Evolutionary conservation across 139 green algal genomes (phyloP).

Genomic region (Microglena sp.): DNA sequence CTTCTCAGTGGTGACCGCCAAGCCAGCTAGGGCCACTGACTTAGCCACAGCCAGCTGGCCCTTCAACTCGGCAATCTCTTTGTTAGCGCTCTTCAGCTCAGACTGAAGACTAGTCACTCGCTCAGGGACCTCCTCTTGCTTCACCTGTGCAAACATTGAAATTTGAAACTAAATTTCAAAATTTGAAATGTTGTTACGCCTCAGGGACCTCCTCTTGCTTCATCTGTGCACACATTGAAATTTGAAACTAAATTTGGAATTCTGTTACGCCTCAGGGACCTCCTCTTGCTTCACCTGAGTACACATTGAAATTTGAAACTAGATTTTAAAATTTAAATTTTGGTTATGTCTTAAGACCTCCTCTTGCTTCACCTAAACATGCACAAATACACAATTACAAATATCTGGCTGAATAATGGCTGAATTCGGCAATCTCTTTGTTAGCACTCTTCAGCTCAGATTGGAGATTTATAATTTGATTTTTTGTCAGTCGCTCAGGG

Average conservation of each 20-base stretch:
- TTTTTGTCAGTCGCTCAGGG: slow-evolving; percentile 29
- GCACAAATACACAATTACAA: too few species aligned
- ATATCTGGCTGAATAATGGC: too few species aligned
- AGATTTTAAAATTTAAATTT: too few species aligned
- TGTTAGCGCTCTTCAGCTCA: slow-evolving; percentile 50
- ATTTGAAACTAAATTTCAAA: neutral
- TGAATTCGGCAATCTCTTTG: slow-evolving; percentile 58
- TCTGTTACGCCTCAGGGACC: slow-evolving; percentile 36
- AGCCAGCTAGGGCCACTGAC: slow-evolving; percentile 25
- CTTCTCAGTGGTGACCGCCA: slow-evolving; percentile 20
- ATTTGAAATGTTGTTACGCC: too few species aligned
- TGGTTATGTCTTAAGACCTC: too few species aligned
- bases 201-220: too few species aligned
- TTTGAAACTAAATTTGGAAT: too few species aligned
- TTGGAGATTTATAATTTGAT: too few species aligned
- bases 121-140: slow-evolving; percentile 39
- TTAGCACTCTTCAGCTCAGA: slow-evolving; percentile 48
- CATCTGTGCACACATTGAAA: too few species aligned
- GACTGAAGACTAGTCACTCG: slow-evolving; percentile 40
- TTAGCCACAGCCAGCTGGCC: slow-evolving; percentile 66
- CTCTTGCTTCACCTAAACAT: too few species aligned
- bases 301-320: neutral
- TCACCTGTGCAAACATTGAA: slow-evolving; percentile 13
- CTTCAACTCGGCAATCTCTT: slow-evolving; percentile 54
- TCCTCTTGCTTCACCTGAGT: slow-evolving; percentile 34